These are phyloP conservation scores for Tetracladium marchalianum DNA, from an alignment of 495 filamentous ascomycete genomes.

Conservation along the genomic window DNA sequence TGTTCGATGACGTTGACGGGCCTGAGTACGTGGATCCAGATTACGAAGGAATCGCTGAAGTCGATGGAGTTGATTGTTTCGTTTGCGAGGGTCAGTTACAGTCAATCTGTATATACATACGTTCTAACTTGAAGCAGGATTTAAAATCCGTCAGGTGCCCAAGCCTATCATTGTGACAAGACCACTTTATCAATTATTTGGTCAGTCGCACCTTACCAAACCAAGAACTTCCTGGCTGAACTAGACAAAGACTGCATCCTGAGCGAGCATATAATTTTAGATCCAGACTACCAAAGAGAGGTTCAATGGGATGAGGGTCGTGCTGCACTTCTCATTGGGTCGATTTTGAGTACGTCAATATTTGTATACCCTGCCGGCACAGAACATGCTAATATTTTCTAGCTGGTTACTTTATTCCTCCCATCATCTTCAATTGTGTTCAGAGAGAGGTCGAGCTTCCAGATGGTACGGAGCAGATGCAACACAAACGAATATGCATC, in stretches of 20 bases:
- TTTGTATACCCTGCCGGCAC: too few relatives aligned
- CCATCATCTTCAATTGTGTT: slow-evolving; percentile 36
- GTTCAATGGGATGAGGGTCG: slow-evolving; percentile 33
- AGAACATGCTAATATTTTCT: neutral
- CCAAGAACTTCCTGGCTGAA: neutral
- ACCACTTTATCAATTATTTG: slow-evolving; percentile 4
- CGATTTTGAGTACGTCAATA: slow-evolving; percentile 27
- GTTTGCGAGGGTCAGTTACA: slow-evolving; percentile 15
- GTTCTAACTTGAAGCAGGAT: slow-evolving; percentile 8
- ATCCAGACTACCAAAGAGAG: slow-evolving; percentile 40
- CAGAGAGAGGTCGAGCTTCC: slow-evolving; percentile 12
- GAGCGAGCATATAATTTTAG: slow-evolving; percentile 24
- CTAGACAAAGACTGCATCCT: slow-evolving; percentile 27
- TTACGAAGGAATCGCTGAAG: slow-evolving; percentile 13
- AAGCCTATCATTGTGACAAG: slow-evolving; percentile 4
- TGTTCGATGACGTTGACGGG: slow-evolving; percentile 16
- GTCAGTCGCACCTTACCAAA: neutral
- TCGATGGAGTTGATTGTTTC: slow-evolving; percentile 14
- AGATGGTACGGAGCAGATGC: slow-evolving; percentile 8
- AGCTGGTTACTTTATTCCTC: slow-evolving; percentile 39
- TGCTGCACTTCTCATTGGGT: slow-evolving; percentile 29
- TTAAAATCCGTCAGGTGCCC: slow-evolving; percentile 19
- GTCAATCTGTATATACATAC: neutral
- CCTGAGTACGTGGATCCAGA: slow-evolving; percentile 4
- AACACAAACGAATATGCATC: slow-evolving; percentile 26